These are phyloP conservation scores for Naegleria lovaniensis DNA, from an alignment of 208 protist genomes.

Conservation along the genomic window DNA sequence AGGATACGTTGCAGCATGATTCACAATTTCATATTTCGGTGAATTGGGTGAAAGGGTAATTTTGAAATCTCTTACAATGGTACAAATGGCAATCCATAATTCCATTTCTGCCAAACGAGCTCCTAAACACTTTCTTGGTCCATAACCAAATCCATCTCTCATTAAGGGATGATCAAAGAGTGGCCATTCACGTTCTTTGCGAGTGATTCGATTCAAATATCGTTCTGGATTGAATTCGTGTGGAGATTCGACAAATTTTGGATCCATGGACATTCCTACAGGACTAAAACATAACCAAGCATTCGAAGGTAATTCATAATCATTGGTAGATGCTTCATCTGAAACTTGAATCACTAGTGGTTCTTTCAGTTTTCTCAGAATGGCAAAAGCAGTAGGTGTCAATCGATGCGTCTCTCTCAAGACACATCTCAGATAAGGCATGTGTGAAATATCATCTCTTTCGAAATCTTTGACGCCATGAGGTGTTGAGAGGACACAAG, in stretches of 20 bases:
- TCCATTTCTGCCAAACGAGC: not conserved
- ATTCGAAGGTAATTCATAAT: not conserved
- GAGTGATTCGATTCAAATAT: not conserved
- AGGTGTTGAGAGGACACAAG: too few species aligned
- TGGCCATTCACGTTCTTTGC: not conserved
- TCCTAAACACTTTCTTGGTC: not conserved
- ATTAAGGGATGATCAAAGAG: conserved; percentile 21
- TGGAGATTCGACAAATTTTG: conserved; percentile 21
- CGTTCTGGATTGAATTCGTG: not conserved
- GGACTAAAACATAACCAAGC: conserved; percentile 5
- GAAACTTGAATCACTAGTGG: not conserved
- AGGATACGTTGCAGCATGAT: conserved; percentile 25
- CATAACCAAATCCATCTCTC: conserved; percentile 15
- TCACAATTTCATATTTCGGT: not conserved
- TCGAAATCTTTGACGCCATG: not conserved
- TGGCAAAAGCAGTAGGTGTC: conserved; percentile 19
- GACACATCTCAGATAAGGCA: not conserved
- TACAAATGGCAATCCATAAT: not conserved
- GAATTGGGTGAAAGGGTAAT: not conserved
- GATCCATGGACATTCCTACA: conserved; percentile 11
- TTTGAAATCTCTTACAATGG: not conserved
- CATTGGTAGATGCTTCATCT: too few species aligned
- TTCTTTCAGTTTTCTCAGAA: not conserved
- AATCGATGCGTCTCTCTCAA: not conserved
- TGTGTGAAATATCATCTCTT: not conserved